These are phyloP conservation scores for Magnusiomyces paraingens DNA, from an alignment of 1,139 yeast species.

Conservation along the genomic window DNA sequence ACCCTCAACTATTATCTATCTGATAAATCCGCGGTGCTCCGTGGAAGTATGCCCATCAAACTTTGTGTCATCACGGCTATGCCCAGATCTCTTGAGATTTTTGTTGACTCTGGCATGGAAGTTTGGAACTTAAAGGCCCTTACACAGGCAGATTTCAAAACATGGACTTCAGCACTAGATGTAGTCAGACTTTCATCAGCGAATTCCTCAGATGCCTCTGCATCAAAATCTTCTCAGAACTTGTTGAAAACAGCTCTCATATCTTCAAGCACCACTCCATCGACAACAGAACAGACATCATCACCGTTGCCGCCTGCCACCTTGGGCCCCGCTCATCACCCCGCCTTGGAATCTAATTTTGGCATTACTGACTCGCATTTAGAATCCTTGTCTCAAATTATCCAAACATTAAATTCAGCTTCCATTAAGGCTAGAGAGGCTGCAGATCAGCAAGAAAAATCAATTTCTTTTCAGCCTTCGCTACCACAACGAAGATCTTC, in stretches of 20 bases:
- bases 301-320: too few relatives aligned
- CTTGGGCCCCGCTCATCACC: too few relatives aligned
- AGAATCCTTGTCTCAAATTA: background rate
- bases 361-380: background rate
- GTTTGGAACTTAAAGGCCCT: slow-evolving; percentile 82
- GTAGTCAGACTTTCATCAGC: slow-evolving; percentile 27
- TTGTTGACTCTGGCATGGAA: slow-evolving; percentile 93
- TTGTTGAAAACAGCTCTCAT: background rate
- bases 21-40: slow-evolving; percentile 57
- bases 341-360: too few relatives aligned
- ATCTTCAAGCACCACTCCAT: background rate
- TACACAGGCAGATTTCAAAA: slow-evolving; percentile 56
- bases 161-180: slow-evolving; percentile 79
- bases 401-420: slow-evolving; percentile 11
- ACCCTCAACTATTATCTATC: slow-evolving; percentile 76
- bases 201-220: background rate
- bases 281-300: background rate
- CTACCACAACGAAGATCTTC: slow-evolving; percentile 20
- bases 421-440: slow-evolving; percentile 14
- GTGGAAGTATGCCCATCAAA: slow-evolving; percentile 90
- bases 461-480: slow-evolving; percentile 1
- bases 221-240: background rate
- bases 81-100: slow-evolving; percentile 57
- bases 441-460: slow-evolving; percentile 4
- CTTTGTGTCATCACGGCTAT: slow-evolving; percentile 78